phyloP scores from a whole-genome alignment of 352 stramenopile genomes.

The Phytophthora brassicae region DNA sequence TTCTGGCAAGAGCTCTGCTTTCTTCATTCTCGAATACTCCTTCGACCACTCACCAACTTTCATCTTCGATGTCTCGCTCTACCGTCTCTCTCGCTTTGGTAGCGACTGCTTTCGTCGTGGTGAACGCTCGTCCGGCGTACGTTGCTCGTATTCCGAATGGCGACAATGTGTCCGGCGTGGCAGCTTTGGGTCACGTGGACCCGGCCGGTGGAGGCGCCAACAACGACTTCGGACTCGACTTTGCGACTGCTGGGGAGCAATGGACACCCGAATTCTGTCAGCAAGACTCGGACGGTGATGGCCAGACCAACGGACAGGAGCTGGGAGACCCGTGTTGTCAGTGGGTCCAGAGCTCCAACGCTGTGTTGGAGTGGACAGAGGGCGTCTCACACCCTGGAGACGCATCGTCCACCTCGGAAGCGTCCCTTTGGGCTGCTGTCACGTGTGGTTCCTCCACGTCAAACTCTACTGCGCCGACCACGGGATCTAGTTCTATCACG shows the following conservation, averaged over 20 bases:
- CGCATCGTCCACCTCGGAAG: constrained; percentile 26
- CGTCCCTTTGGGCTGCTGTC: constrained; percentile 35
- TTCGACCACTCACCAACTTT: not conserved
- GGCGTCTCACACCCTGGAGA: constrained; percentile 42
- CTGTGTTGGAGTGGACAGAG: constrained; percentile 20
- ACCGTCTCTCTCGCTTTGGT: constrained; percentile 23
- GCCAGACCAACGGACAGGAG: constrained; percentile 83
- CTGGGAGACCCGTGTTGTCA: constrained; percentile 83
- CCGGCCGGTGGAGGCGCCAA: constrained; percentile 28
- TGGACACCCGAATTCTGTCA: constrained; percentile 58
- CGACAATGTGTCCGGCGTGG: constrained; percentile 30
- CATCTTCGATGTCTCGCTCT: constrained; percentile 8
- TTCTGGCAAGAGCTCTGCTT: not conserved
- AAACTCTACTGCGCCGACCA: constrained; percentile 16
- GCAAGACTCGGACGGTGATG: constrained; percentile 75
- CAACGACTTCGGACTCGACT: constrained; percentile 51
- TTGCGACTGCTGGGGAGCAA: constrained; percentile 17
- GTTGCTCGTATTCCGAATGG: constrained; percentile 35
- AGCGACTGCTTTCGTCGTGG: constrained; percentile 13
- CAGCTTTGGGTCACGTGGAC: constrained; percentile 41
- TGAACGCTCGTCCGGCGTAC: constrained; percentile 29
- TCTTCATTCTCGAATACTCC: constrained; percentile 10
- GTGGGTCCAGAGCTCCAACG: constrained; percentile 42
- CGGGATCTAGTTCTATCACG: constrained; percentile 17
- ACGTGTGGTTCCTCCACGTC: constrained; percentile 24